These are phyloP conservation scores for Lachancea lanzarotensis DNA, from an alignment of 805 yeast species.

Conservation along the genomic window DNA sequence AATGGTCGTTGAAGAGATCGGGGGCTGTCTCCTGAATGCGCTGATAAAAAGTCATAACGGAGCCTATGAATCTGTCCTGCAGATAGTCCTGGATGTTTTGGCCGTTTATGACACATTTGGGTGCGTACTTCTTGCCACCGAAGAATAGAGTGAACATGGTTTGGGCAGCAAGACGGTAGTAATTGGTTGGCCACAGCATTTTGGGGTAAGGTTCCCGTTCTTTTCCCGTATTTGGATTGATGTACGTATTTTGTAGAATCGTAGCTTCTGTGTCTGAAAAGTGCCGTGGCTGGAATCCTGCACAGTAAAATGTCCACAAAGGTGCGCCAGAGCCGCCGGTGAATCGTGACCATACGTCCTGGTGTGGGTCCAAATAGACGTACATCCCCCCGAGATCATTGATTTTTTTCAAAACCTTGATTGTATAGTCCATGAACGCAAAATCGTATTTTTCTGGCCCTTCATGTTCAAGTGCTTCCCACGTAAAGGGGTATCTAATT, in stretches of 20 bases:
- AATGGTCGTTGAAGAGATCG: constrained; percentile 39
- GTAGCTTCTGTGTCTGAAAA: constrained; percentile 76
- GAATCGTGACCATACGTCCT: constrained; percentile 88
- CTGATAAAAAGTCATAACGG: constrained; percentile 45
- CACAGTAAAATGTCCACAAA: constrained; percentile 84
- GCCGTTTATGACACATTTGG: constrained; percentile 65
- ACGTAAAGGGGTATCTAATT: constrained; percentile 68
- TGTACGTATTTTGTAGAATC: constrained; percentile 54
- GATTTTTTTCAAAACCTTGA: constrained; percentile 52
- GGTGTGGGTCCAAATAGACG: constrained; percentile 83
- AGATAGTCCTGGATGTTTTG: constrained; percentile 71
- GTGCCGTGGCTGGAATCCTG: constrained; percentile 75
- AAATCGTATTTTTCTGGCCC: constrained; percentile 83
- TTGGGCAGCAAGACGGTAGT: constrained; percentile 63
- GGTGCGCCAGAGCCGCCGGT: constrained; percentile 94
- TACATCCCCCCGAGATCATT: constrained; percentile 63
- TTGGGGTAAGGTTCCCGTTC: constrained; percentile 49
- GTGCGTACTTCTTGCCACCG: constrained; percentile 71
- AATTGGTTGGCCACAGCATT: constrained; percentile 93
- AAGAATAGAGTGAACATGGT: constrained; percentile 85
- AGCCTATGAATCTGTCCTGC: constrained; percentile 53
- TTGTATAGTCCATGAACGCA: constrained; percentile 64
- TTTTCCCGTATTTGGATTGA: constrained; percentile 33
- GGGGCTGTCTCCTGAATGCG: constrained; percentile 38
- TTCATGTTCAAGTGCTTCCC: constrained; percentile 89